Evolutionary conservation across 169 alveolate species (phyloP), one percentile per base, ranked within the genome.

Genomic region (Theileria luwenshuni): DNA sequence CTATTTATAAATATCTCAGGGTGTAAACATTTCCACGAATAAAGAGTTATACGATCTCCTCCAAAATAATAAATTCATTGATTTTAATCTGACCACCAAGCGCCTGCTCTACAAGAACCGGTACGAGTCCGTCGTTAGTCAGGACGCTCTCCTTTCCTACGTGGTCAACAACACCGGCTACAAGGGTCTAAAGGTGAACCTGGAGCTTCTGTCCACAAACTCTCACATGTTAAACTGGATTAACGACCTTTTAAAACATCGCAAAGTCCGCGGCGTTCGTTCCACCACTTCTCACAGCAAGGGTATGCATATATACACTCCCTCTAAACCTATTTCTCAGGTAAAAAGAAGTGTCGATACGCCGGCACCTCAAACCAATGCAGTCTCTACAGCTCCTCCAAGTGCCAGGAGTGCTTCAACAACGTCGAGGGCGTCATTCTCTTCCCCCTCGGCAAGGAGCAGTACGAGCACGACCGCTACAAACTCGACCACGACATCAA

Each of bases 371-470:
- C 72, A 33, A 68, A 73, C 62, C 90, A 73, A 65, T 86, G 92
- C 74, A 77, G 72, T 19, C 15, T 86, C 23, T 86, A 86, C 80
- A 73, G 84, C 51, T n/a, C 74, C 28, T 21, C 85, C 27, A 86
- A 86, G 65, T 86, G 92, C 77, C 49, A 48, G 38, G 91, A 83
- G 51, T 86, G 92, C 77, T 35, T 45, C 41, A 60, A 63, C 45
- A 86, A 86, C 65, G 65, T 86, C 42, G 32, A 41, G 15, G 92
- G 85, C 38, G n/a, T 86, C 7, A 62, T 86, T 32, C 83, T 86
- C 38, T 86, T 77, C 63, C 93, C 92, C 0, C 81, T 86, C 23
- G 92, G 92, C 54, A 85, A 86, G 42, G 84, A 72, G 45, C 48
- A 38, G 54, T 85, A 27, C 61, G 92, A 86, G 61, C 69, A 77